Evolutionary conservation across 2,329 filamentous ascomycete species (phyloP).

Genomic region (Pyricularia sp.): DNA sequence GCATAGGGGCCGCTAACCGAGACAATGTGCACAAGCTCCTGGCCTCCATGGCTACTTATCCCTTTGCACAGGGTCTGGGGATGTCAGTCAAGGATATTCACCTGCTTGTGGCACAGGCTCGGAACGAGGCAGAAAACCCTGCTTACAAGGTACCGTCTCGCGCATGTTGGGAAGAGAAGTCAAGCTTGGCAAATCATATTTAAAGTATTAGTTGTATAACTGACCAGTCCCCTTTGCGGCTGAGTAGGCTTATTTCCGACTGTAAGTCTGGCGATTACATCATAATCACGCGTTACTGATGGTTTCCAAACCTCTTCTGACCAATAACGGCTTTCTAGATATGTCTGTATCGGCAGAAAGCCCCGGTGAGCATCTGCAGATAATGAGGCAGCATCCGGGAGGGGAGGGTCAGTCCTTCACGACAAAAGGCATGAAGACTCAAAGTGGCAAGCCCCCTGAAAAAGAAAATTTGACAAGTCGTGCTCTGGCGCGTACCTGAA

Average conservation of each 20-base stretch:
- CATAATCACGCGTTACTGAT: not conserved
- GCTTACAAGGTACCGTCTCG: conserved; percentile 40
- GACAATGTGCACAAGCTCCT: conserved; percentile 46
- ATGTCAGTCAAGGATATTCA: conserved; percentile 51
- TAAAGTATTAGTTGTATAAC: not conserved
- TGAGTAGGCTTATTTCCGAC: conserved; percentile 47
- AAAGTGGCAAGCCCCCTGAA: too few relatives aligned
- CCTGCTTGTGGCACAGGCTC: conserved; percentile 45
- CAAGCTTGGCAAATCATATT: not conserved
- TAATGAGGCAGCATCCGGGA: too few relatives aligned
- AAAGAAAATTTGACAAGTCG: too few relatives aligned
- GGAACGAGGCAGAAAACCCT: conserved; percentile 41
- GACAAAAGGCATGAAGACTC: too few relatives aligned
- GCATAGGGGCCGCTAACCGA: conserved; percentile 44
- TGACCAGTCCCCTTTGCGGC: not conserved
- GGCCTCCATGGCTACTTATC: conserved; percentile 25
- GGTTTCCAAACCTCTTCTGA: not conserved
- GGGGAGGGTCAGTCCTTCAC: too few relatives aligned
- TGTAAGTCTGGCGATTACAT: conserved; percentile 33
- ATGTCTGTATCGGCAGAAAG: conserved; percentile 55
- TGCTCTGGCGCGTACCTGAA: too few relatives aligned
- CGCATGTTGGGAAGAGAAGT: not conserved
- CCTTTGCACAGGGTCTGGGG: conserved; percentile 21
- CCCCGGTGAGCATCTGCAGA: conserved; percentile 20
- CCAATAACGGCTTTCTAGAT: conserved; percentile 27